These are phyloP conservation scores for Trametes polyzona DNA, from an alignment of 1,284 basidiomycete species.

Conservation along the genomic window DNA sequence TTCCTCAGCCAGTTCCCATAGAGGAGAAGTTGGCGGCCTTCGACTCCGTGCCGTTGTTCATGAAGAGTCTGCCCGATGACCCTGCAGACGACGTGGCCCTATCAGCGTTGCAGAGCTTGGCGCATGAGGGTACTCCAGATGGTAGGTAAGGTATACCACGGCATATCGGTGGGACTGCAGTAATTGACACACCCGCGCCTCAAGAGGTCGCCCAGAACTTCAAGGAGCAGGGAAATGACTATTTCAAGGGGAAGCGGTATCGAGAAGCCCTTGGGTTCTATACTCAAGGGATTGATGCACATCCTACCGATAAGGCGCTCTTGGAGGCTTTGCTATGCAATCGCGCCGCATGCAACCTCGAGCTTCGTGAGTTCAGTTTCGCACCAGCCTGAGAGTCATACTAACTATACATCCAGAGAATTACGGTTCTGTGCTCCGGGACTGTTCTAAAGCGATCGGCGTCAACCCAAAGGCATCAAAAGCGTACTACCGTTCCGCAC, in stretches of 20 bases:
- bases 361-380: slow-evolving; percentile 62
- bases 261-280: slow-evolving; percentile 92
- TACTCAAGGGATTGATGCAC: slow-evolving; percentile 85
- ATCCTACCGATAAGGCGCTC: slow-evolving; percentile 67
- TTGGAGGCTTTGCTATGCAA: slow-evolving; percentile 83
- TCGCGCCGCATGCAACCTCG: slow-evolving; percentile 91
- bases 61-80: slow-evolving; percentile 84
- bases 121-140: slow-evolving; percentile 90
- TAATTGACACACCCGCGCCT: neutral
- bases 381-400: too few relatives aligned
- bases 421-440: slow-evolving; percentile 81
- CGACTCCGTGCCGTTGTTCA: slow-evolving; percentile 85
- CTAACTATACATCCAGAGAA: slow-evolving; percentile 62
- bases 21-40: slow-evolving; percentile 54
- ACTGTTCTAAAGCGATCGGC: slow-evolving; percentile 77
- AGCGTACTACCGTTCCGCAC: slow-evolving; percentile 82
- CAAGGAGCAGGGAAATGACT: slow-evolving; percentile 95
- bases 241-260: slow-evolving; percentile 86
- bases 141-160: slow-evolving; percentile 58
- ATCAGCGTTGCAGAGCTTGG: slow-evolving; percentile 85
- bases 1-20: slow-evolving; percentile 42
- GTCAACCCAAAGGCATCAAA: slow-evolving; percentile 73
- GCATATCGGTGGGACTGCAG: neutral
- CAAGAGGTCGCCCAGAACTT: slow-evolving; percentile 91
- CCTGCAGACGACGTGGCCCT: slow-evolving; percentile 66